phyloP scores from a whole-genome alignment of 352 stramenopile genomes.

The Globisporangium apiculatum region DNA sequence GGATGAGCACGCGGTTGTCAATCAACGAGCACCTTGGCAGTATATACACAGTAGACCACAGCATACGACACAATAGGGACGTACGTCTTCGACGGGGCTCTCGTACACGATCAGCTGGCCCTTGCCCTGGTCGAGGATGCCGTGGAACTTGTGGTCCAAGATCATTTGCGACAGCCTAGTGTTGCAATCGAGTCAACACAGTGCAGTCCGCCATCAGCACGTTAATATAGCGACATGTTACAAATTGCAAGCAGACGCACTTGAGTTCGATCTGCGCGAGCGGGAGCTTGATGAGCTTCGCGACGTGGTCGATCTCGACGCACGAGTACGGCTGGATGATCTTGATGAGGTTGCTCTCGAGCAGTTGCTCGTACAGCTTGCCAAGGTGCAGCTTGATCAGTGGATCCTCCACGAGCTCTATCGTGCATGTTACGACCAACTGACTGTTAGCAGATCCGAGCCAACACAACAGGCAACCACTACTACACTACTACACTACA shows the following conservation, averaged over 20 bases:
- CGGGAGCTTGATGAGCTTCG: slow-evolving; percentile 96
- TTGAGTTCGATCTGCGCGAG: slow-evolving; percentile 79
- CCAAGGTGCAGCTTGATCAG: slow-evolving; percentile 93
- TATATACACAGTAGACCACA: not conserved
- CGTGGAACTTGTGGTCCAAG: slow-evolving; percentile 98
- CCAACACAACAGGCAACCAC: no score
- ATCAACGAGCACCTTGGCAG: no score
- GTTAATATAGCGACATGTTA: not conserved
- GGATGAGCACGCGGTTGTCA: no score
- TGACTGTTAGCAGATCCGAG: no score
- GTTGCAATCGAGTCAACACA: not conserved
- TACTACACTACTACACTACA: no score
- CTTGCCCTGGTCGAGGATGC: slow-evolving; percentile 98
- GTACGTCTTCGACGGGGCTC: slow-evolving; percentile 87
- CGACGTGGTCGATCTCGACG: slow-evolving; percentile 96
- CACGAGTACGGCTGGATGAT: slow-evolving; percentile 98
- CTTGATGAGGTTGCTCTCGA: slow-evolving; percentile 99
- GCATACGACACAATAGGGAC: slow-evolving; percentile 20
- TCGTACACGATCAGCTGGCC: slow-evolving; percentile 99
- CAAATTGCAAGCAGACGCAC: slow-evolving; percentile 21
- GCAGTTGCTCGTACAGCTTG: slow-evolving; percentile 96
- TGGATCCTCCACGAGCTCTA: slow-evolving; percentile 78
- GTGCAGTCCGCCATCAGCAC: not conserved
- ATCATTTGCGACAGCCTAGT: slow-evolving; percentile 99
- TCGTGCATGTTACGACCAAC: not conserved